Base-by-base conservation (phyloP, 495 filamentous ascomycete genomes). In the Opeltia flavorubescens region DNA sequence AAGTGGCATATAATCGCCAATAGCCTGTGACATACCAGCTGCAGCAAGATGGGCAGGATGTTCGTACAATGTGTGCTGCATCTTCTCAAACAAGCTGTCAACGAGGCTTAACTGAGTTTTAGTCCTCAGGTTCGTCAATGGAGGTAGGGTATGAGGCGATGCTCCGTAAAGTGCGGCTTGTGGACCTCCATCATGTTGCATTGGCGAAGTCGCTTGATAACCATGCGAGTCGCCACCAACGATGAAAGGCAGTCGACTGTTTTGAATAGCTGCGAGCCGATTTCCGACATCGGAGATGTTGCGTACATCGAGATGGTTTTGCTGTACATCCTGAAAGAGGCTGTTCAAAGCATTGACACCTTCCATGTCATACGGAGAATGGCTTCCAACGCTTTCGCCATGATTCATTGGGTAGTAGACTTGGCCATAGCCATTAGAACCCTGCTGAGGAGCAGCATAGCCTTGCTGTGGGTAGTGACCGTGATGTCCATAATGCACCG, bases 1-100 rank as follows among this genome's bases (percentile, higher is more conserved):
- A 17, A 57, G 65, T 59, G 74, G 73, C 9, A 81, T 63, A 48
- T 78, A 79, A 54, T 84, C 78, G 23, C 75, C 68, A 36, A 74
- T 81, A 20, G 81, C 75, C 50, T 84, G 80, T 31, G 78, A 76
- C 41, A 86, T 70, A 43, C 83, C 84, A 27, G 82, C 80, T 1
- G 83, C 82, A 12, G 84, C 80, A 2, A 83, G 73, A 12, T 83
- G 76, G 55, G 84, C 83, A 20, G 87, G 79, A 56, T 77, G 89
- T 62, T 95, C 89, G 59, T 95, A 96, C 24, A 95, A 83, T 6
- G 89, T 94, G 51, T 79, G 74, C 56, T 95, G 88, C 72, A 96
- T 87, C 63, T 95, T 86, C 62, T 94, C 85, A 30, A 99, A 72
- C 66, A 95, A 82, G 49, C 87, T 80, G 63, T 96, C 89, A 58